Conservation (phyloP, 1,284 basidiomycete species). For the Melampsora larici-populina region DNA sequence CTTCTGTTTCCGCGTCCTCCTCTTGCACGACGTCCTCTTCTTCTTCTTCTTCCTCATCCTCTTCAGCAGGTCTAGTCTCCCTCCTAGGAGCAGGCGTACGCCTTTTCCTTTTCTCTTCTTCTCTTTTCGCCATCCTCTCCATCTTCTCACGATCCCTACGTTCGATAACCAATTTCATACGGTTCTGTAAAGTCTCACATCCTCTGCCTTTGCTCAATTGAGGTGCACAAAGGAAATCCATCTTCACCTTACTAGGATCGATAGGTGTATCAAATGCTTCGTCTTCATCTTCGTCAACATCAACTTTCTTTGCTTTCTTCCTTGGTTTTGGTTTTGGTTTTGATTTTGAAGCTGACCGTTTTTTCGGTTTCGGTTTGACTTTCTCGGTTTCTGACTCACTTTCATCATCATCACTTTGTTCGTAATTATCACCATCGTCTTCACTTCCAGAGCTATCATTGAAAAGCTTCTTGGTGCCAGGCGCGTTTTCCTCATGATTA, state of each 20-base stretch:
- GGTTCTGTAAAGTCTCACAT: conserved; percentile 36
- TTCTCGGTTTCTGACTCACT: not conserved
- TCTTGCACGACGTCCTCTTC: conserved; percentile 21
- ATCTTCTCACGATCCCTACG: conserved; percentile 34
- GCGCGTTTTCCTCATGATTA: not conserved
- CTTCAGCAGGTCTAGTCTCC: conserved; percentile 12
- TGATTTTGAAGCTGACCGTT: not conserved
- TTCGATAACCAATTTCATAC: conserved; percentile 31
- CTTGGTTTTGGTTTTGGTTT: not conserved
- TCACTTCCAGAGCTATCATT: not conserved
- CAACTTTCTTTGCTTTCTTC: conserved; percentile 5
- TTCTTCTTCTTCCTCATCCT: conserved; percentile 21
- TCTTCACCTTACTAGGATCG: conserved; percentile 71
- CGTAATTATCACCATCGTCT: not conserved
- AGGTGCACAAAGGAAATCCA: conserved; percentile 70
- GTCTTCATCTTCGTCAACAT: not conserved
- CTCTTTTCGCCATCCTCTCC: conserved; percentile 24
- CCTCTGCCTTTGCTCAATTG: conserved; percentile 61
- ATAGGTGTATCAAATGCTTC: conserved; percentile 57
- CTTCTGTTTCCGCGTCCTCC: conserved; percentile 13
- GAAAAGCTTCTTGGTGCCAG: not conserved
- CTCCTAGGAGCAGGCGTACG: not conserved
- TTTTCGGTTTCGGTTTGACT: not conserved
- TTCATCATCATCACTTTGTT: not conserved
- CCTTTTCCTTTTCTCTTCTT: conserved; percentile 7